These are phyloP conservation scores for Colletotrichum neosansevieriae DNA, from an alignment of 2,329 filamentous ascomycete species.

Conservation along the genomic window DNA sequence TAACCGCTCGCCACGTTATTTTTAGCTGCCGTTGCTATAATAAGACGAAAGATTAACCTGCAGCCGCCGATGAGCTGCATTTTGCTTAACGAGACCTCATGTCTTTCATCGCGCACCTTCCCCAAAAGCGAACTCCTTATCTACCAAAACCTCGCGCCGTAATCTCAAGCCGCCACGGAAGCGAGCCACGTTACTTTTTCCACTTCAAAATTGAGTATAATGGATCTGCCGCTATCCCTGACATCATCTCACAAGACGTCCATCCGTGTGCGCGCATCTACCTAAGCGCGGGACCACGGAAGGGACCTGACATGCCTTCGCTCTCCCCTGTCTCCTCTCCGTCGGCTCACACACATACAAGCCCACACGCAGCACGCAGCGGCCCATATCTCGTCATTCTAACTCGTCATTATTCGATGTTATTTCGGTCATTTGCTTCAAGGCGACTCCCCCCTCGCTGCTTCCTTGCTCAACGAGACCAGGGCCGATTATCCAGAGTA, in stretches of 20 bases:
- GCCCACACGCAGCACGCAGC: neutral
- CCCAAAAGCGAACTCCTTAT: conserved; percentile 17
- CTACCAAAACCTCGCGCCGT: conserved; percentile 7
- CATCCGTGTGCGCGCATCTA: neutral
- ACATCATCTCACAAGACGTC: conserved; percentile 11
- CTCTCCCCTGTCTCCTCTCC: neutral
- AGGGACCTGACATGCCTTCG: neutral
- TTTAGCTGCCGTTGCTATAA: conserved; percentile 53
- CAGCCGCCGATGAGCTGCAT: conserved; percentile 50
- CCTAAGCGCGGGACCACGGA: conserved; percentile 24
- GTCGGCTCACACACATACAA: neutral
- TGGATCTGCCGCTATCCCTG: conserved; percentile 13
- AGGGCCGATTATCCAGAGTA: conserved; percentile 16
- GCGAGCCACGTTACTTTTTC: neutral
- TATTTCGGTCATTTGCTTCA: conserved; percentile 24
- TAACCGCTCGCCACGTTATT: conserved; percentile 44
- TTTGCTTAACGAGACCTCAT: conserved; percentile 50
- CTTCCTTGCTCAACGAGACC: conserved; percentile 12
- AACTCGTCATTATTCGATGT: neutral
- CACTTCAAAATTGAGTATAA: neutral
- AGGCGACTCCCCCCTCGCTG: neutral
- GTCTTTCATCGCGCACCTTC: conserved; percentile 13
- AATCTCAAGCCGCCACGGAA: conserved; percentile 6
- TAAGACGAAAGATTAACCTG: conserved; percentile 52
- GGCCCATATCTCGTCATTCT: neutral